A percentile compares a stretch with the other conserved stretches of the same genome.
These are phyloP conservation scores for Russula sp. DNA, from an alignment of 768 basidiomycete species.

Conservation along the genomic window DNA sequence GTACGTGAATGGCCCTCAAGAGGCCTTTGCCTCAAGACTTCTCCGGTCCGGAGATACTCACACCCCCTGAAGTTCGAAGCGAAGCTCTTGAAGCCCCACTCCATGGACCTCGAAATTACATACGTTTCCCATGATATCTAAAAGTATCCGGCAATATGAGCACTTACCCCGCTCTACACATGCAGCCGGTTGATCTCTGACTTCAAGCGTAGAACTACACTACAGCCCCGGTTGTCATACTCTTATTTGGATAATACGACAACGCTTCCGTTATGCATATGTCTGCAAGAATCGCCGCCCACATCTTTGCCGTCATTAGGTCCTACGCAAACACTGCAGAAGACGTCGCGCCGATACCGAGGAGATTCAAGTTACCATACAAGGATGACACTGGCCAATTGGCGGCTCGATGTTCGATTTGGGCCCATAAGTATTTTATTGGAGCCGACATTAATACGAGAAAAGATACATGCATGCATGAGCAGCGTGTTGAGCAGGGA, in stretches of 20 bases:
- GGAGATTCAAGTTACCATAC: neutral
- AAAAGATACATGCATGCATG: neutral
- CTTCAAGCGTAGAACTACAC: neutral
- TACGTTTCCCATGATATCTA: neutral
- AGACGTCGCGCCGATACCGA: neutral
- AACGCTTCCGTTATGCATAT: slow-evolving; percentile 4
- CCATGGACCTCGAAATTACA: neutral
- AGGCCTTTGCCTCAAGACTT: no score
- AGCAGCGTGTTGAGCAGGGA: neutral
- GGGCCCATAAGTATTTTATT: neutral
- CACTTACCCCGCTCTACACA: no score
- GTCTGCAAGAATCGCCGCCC: neutral
- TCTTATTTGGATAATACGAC: slow-evolving; percentile 23
- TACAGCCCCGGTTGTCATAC: neutral
- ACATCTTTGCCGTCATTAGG: slow-evolving; percentile 5
- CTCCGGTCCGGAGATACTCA: neutral
- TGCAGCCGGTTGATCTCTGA: neutral
- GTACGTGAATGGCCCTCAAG: neutral
- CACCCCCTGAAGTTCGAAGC: neutral
- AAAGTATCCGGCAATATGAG: neutral
- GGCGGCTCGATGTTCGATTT: neutral
- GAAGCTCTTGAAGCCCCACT: neutral
- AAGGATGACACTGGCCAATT: neutral
- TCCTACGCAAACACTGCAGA: neutral
- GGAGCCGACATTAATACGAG: neutral